Percentiles rank a stretch among this genome's conserved stretches.
These are phyloP conservation scores for Lentinula boryana DNA, from an alignment of 768 basidiomycete genomes.

Conservation along the genomic window DNA sequence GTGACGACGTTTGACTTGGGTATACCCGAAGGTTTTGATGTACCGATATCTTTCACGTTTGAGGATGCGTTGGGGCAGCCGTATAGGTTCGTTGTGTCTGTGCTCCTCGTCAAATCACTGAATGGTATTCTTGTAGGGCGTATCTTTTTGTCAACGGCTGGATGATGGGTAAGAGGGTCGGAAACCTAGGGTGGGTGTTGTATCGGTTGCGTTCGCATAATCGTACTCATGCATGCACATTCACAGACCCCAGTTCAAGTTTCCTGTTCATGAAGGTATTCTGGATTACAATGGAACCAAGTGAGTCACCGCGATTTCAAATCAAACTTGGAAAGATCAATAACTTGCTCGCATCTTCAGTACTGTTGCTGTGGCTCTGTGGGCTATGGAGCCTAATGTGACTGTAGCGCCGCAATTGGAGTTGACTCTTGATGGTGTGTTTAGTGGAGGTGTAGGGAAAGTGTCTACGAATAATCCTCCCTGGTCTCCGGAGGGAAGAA, in stretches of 20 bases:
- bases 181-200: slow-evolving; percentile 34
- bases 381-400: slow-evolving; percentile 52
- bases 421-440: slow-evolving; percentile 47
- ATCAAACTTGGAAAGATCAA: not conserved
- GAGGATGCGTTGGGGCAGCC: slow-evolving; percentile 32
- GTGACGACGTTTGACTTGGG: slow-evolving; percentile 46
- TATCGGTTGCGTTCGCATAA: not conserved
- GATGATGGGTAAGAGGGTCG: slow-evolving; percentile 55
- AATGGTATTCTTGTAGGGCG: slow-evolving; percentile 39
- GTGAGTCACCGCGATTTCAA: slow-evolving; percentile 20
- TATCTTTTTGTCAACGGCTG: slow-evolving; percentile 56
- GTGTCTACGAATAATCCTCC: slow-evolving; percentile 52
- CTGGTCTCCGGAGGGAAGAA: slow-evolving; percentile 28
- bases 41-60: slow-evolving; percentile 48
- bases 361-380: slow-evolving; percentile 45
- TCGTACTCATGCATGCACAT: not conserved
- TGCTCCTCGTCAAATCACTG: slow-evolving; percentile 39
- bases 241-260: slow-evolving; percentile 47
- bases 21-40: slow-evolving; percentile 40
- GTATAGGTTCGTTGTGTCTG: slow-evolving; percentile 34
- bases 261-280: slow-evolving; percentile 57
- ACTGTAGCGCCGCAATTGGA: slow-evolving; percentile 45
- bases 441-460: slow-evolving; percentile 62
- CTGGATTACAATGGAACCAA: slow-evolving; percentile 47
- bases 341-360: not conserved